These are phyloP conservation scores for Fusarium ramigenum DNA, from an alignment of 2,329 filamentous ascomycete genomes.

Conservation along the genomic window DNA sequence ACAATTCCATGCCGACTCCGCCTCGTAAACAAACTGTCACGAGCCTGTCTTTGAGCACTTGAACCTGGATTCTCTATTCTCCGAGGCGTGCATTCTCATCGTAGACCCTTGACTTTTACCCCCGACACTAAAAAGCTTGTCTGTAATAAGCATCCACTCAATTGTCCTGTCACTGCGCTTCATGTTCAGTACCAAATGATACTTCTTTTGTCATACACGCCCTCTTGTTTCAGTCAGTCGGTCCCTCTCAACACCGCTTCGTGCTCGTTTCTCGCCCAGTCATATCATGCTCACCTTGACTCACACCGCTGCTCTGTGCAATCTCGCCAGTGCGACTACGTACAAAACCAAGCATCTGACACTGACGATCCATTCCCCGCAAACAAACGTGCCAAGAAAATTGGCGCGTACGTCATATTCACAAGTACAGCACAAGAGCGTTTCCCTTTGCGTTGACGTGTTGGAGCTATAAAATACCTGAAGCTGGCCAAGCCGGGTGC, in stretches of 20 bases:
- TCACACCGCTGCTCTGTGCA: neutral
- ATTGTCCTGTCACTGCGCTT: neutral
- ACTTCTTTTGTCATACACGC: neutral
- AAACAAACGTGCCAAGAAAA: neutral
- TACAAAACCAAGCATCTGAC: neutral
- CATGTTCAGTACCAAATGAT: too few species aligned
- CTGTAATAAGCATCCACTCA: neutral
- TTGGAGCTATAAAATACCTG: neutral
- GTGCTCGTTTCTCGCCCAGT: neutral
- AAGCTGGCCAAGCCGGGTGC: neutral
- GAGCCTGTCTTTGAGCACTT: neutral
- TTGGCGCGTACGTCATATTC: slow-evolving; percentile 10
- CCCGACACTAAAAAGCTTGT: slow-evolving; percentile 32
- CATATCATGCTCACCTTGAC: neutral
- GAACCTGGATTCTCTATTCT: neutral
- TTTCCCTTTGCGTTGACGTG: neutral
- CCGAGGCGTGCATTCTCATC: neutral
- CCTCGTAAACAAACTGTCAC: neutral
- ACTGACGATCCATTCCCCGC: neutral
- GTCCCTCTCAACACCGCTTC: neutral
- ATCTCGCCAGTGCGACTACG: neutral
- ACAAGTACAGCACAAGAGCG: neutral
- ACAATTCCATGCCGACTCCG: neutral
- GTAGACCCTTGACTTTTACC: neutral
- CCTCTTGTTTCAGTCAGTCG: neutral